Base-by-base conservation (phyloP, 2,329 filamentous ascomycete genomes). In the Fusarium sp. region DNA sequence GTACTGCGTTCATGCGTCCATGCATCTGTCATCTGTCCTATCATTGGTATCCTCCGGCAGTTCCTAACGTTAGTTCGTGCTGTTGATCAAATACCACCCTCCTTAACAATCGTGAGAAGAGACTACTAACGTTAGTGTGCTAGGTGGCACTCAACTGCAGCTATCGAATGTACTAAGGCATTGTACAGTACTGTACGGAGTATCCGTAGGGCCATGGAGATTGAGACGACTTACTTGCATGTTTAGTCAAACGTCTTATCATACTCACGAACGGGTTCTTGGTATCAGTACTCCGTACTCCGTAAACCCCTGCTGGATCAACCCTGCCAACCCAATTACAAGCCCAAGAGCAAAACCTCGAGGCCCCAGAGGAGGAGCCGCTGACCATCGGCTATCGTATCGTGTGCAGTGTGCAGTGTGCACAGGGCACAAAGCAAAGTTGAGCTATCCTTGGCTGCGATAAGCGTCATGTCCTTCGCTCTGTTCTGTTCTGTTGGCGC, bases 381-480 rank as follows among this genome's bases (percentile, higher is more conserved):
- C 52, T 65, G 46, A 42, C 53, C 66, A 48, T 69, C 66, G 66
- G 62, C 34, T 69, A 69, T 69, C 66, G 66, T 69, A 69, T 69
- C 66, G 66, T 63, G 52, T 45, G 65, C 65, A 62, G n/a, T n/a
- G n/a, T n/a, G n/a, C n/a, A n/a, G n/a, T n/a, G n/a, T 45, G 65
- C 65, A 62, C 60, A 54, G 65, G 46, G 65, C 57, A 45, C 43
- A 46, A 51, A 34, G 62, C 57, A 43, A n/a, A n/a, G n/a, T n/a
- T n/a, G n/a, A 47, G 50, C 52, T 50, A 52, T 67, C 48, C 64
- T 55, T 62, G 50, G 55, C 48, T 63, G 68, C 67, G 70, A 71
- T 73, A 73, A 73, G 70, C 70, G 70, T 69, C 69, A 72, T 65
- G 56, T 60, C 59, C 44, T 59, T 68, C 53, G 26, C 50, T 54